Percentiles rank a stretch among this genome's conserved stretches.
phyloP scores from a whole-genome alignment of 805 yeast species.

The Myxozyma sirexii region DNA sequence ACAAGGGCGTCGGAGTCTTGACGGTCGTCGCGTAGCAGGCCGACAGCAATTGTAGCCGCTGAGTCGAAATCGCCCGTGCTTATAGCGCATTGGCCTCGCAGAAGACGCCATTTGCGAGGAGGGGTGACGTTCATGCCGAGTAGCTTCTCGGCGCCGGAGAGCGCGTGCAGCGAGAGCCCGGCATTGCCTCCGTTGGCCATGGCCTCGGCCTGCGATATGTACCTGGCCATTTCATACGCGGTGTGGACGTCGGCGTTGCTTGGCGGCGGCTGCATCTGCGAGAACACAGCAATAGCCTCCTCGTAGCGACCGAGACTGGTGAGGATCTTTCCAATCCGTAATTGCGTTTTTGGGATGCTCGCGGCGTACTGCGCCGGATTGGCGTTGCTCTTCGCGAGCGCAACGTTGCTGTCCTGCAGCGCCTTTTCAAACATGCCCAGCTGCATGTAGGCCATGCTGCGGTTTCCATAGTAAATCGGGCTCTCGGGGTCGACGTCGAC shows the following conservation, averaged over 20 bases:
- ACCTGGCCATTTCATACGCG: constrained; percentile 45
- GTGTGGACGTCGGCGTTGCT: constrained; percentile 37
- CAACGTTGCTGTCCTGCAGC: constrained; percentile 41
- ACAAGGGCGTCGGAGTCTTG: constrained; percentile 47
- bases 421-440: constrained; percentile 42
- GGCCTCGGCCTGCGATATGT: constrained; percentile 42
- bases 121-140: constrained; percentile 42
- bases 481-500: constrained; percentile 41
- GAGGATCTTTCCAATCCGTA: constrained; percentile 44
- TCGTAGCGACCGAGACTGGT: constrained; percentile 43
- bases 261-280: constrained; percentile 33
- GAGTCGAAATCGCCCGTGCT: constrained; percentile 41
- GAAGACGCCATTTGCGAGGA: constrained; percentile 44
- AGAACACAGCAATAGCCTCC: constrained; percentile 41
- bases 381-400: constrained; percentile 28
- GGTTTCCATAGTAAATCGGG: constrained; percentile 45
- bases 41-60: constrained; percentile 45
- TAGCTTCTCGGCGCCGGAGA: constrained; percentile 44
- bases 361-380: constrained; percentile 38
- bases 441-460: constrained; percentile 47
- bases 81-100: constrained; percentile 40
- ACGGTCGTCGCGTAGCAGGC: constrained; percentile 43
- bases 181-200: constrained; percentile 37
- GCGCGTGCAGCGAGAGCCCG: constrained; percentile 43
- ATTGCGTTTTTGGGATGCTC: constrained; percentile 41